Conservation (phyloP, 176 grass and related monocot genomes). For the Leersia perrieri region DNA sequence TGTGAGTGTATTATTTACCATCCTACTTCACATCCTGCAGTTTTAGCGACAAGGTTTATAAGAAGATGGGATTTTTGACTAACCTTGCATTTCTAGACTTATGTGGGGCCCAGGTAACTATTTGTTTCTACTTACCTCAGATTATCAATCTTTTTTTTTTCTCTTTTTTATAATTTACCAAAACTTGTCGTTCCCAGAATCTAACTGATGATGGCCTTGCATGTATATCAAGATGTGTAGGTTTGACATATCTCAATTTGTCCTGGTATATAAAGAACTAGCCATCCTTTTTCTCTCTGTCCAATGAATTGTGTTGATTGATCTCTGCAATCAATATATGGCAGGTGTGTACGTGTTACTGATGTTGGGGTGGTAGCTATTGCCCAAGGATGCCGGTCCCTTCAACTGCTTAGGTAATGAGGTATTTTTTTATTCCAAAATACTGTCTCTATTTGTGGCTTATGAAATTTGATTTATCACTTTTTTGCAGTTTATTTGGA, state of each 20-base stretch:
- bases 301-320: background rate
- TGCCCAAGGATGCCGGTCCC: conserved; percentile 62
- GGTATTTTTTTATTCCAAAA: background rate
- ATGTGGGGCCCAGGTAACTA: conserved; percentile 85
- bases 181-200: conserved; percentile 60
- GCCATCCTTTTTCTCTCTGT: background rate
- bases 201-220: conserved; percentile 66
- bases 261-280: conserved; percentile 58
- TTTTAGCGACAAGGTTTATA: conserved; percentile 79
- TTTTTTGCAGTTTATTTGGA: conserved; percentile 66
- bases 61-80: conserved; percentile 61
- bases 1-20: conserved; percentile 33
- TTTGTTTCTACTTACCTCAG: conserved; percentile 21
- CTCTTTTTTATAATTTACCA: background rate
- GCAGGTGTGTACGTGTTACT: conserved; percentile 83
- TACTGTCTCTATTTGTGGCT: background rate
- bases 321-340: conserved; percentile 12
- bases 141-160: background rate
- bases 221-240: conserved; percentile 67
- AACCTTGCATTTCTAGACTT: conserved; percentile 85
- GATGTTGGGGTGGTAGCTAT: conserved; percentile 72
- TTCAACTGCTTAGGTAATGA: conserved; percentile 74
- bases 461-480: conserved; percentile 10
- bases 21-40: conserved; percentile 43
- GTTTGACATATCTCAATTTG: conserved; percentile 74